phyloP scores from a whole-genome alignment of 192 early-diverging fungal species.

The Umbelopsis sp. region DNA sequence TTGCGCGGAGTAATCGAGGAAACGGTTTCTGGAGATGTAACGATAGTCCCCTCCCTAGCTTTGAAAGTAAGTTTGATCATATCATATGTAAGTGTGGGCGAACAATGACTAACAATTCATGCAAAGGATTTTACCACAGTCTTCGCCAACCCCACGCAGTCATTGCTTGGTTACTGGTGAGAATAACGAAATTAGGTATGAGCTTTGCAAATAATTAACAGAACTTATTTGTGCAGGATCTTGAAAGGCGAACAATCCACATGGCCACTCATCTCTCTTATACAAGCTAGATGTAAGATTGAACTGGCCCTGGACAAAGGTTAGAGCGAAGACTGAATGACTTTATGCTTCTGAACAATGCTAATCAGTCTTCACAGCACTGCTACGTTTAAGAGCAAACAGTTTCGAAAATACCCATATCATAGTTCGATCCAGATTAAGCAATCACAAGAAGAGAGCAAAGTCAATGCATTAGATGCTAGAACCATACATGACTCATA shows the following conservation, averaged over 20 bases:
- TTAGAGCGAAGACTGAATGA: not conserved
- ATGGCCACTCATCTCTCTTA: constrained; percentile 75
- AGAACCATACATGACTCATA: not conserved
- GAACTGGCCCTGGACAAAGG: constrained; percentile 69
- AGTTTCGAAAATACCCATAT: not conserved
- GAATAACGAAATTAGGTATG: not conserved
- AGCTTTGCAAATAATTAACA: not conserved
- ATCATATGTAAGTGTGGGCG: not conserved
- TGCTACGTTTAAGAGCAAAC: not conserved
- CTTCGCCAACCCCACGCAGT: constrained; percentile 70
- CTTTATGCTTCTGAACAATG: not conserved
- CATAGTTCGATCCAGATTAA: not conserved
- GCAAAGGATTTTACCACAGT: constrained; percentile 65
- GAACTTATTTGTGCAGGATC: constrained; percentile 61
- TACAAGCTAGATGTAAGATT: constrained; percentile 67
- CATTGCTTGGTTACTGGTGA: constrained; percentile 55
- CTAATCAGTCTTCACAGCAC: not conserved
- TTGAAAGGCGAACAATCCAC: constrained; percentile 78
- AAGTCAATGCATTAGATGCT: not conserved
- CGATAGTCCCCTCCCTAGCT: constrained; percentile 63
- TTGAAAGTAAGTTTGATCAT: constrained; percentile 38
- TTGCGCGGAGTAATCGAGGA: constrained; percentile 63
- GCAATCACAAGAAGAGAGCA: not conserved
- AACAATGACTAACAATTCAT: not conserved
- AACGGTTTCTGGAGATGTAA: constrained; percentile 70